Base-by-base conservation (phyloP, 805 yeast genomes). In the Tanozyma kutaoensis region DNA sequence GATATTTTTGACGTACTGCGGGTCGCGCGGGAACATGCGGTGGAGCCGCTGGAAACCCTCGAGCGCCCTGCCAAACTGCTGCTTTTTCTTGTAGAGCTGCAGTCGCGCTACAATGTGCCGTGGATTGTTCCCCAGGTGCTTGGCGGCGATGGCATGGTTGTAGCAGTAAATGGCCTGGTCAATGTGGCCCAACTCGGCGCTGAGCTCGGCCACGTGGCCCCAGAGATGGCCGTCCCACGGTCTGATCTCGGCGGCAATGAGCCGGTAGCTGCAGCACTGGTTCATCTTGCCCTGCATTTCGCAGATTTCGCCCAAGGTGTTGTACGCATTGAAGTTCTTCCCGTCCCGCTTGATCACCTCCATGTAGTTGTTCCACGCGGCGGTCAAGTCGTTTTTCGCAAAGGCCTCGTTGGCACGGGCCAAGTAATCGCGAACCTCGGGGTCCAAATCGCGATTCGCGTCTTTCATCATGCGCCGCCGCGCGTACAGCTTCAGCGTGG, bases 221-320 rank as follows among this genome's bases (percentile, higher is more conserved):
- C 95, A 82, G 36, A 81, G 72, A 15, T 64, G 74, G 40, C 72
- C 71, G 52, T 86, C 93, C 48, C 72, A 68, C 0, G 82, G 73
- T 36, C 76, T 72, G 10, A 79, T 54, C 43, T 74, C 79, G 1
- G 95, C 86, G 16, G 93, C 91, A 28, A 80, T 42, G 39, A 79
- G 56, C 95, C 95, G 72, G 25, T 78, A 67, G 43, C 73, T 72
- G 46, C 93, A 74, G 46, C 93, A 70, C 43, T 79, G 77, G 36
- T 75, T 71, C 26, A 66, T 50, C 24, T 72, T 60, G 1, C 84
- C 86, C 33, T 72, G 76, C 28, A 67, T 56, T 30, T 71, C 64
- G 37, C 79, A 76, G 25, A 88, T 79, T 42, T 81, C 94, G 25
- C 95, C 96, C 24, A 85, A 53, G 0, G 93, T 79, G 41, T 79